Conservation (phyloP, 2,329 filamentous ascomycete genomes). For the Dactylellina sp. region DNA sequence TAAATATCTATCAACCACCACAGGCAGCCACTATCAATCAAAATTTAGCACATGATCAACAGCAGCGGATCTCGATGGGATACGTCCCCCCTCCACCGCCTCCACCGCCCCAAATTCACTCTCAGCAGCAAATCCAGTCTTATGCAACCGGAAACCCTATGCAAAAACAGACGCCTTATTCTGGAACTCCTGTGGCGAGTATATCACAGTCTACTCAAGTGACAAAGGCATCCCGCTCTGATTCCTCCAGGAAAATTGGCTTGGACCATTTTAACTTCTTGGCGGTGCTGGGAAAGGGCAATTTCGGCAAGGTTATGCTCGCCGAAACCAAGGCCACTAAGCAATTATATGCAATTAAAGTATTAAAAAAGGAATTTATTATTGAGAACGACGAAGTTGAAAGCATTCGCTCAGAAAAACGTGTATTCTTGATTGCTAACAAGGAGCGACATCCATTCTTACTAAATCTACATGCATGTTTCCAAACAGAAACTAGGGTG, state of each 20-base stretch:
- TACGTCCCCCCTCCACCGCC: slow-evolving; percentile 59
- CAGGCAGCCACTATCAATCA: slow-evolving; percentile 59
- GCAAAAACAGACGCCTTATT: slow-evolving; percentile 59
- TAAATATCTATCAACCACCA: slow-evolving; percentile 60
- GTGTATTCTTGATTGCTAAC: slow-evolving; percentile 96
- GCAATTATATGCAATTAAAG: slow-evolving; percentile 97
- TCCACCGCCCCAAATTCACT: slow-evolving; percentile 59
- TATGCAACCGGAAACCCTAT: slow-evolving; percentile 47
- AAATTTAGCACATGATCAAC: slow-evolving; percentile 61
- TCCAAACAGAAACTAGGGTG: slow-evolving; percentile 97
- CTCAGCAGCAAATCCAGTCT: slow-evolving; percentile 33
- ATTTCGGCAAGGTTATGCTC: slow-evolving; percentile 99
- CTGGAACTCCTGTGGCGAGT: slow-evolving; percentile 25
- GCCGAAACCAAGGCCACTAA: slow-evolving; percentile 94
- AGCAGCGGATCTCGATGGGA: slow-evolving; percentile 60
- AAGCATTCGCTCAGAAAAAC: slow-evolving; percentile 96
- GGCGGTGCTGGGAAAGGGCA: slow-evolving; percentile 96
- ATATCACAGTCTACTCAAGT: slow-evolving; percentile 59
- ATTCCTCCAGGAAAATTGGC: slow-evolving; percentile 86
- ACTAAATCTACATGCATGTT: slow-evolving; percentile 94
- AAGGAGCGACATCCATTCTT: slow-evolving; percentile 97
- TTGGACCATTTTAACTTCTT: slow-evolving; percentile 99
- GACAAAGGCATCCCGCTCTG: slow-evolving; percentile 69
- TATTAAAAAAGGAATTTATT: slow-evolving; percentile 99
- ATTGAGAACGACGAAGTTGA: slow-evolving; percentile 99